Evolutionary conservation across 306 rosid species (phyloP), one percentile per base, ranked within the genome.

Genomic region (Alnus glutinosa): DNA sequence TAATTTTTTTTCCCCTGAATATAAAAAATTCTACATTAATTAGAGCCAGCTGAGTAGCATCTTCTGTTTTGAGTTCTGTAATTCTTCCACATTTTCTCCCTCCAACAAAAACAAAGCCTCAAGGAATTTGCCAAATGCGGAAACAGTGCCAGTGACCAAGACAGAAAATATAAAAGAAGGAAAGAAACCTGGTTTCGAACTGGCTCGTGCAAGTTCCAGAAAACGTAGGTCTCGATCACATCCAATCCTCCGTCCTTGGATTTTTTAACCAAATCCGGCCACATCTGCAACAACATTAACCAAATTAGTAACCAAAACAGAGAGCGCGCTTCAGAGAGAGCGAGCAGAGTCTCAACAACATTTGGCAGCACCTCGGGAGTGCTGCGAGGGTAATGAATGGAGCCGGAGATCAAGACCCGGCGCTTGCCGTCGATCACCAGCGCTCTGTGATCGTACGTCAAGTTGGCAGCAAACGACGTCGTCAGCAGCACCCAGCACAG

Each of bases 361-460:
- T 4, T 9, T 62, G 9, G 46, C 39, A 90, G 46, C 39, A 90
- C 99, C 88, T 91, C 86, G 0, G 99, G 98, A 71, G 98, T 91
- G 85, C 97, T 95, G 13, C 99, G 94, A 77, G 99, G 99, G 54
- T 95, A 95, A 85, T 93, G 98, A 88, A 95, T 91, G 44, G 99
- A 91, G 81, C 99, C 99, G 42, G 98, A 93, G 48, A 93, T 77
- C 74, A 95, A 87, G 28, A 93, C 84, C 66, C 89, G 82, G 34
- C 97, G 92, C 73, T 91, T 88, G 51, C 99, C 99, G 54, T 90
- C 93, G 72, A 95, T 84, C 78, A 93, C 78, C 89, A 93, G 76
- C 12, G 98, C 96, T 80, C 99, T 77, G 73, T 90, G 94, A 52
- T 95, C 99, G 79, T 95, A 95, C 4, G 87, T 87, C 66, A 95